Percentiles rank a stretch among this genome's conserved stretches.
Conservation (phyloP, 768 basidiomycete species). For the Tubosaeta brunneosetosa region DNA sequence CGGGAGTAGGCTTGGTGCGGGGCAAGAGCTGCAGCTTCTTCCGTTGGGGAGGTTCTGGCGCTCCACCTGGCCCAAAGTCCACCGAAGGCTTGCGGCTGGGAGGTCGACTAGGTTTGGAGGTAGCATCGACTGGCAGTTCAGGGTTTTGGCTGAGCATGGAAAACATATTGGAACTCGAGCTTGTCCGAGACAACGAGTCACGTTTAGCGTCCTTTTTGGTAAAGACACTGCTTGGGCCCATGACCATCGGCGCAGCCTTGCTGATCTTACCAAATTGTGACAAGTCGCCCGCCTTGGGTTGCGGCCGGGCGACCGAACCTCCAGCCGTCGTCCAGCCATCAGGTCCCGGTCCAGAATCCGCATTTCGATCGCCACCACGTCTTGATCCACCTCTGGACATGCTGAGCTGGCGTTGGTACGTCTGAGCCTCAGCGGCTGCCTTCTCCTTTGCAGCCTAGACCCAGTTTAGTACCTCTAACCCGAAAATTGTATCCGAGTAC, state of each 20-base stretch:
- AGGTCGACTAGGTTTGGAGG: slow-evolving; percentile 48
- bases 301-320: slow-evolving; percentile 46
- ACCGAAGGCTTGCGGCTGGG: slow-evolving; percentile 49
- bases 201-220: slow-evolving; percentile 67
- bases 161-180: slow-evolving; percentile 83
- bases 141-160: slow-evolving; percentile 69
- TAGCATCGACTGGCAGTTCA: slow-evolving; percentile 51
- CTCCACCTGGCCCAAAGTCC: slow-evolving; percentile 43
- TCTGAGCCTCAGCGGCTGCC: slow-evolving; percentile 57
- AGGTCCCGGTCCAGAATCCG: slow-evolving; percentile 61
- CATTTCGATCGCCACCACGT: slow-evolving; percentile 70
- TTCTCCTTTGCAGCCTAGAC: slow-evolving; percentile 78
- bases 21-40: slow-evolving; percentile 73
- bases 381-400: slow-evolving; percentile 92
- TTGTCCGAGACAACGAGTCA: slow-evolving; percentile 74
- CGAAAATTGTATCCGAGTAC: slow-evolving; percentile 25
- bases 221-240: slow-evolving; percentile 86
- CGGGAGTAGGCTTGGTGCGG: slow-evolving; percentile 61
- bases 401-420: slow-evolving; percentile 54
- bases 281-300: slow-evolving; percentile 79
- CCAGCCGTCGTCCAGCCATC: slow-evolving; percentile 88
- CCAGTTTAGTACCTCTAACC: slow-evolving; percentile 4
- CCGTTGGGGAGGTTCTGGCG: slow-evolving; percentile 52
- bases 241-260: slow-evolving; percentile 62
- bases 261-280: slow-evolving; percentile 86